Conservation (phyloP, 2,329 filamentous ascomycete genomes). For the Chrysosporium keratinophilum region DNA sequence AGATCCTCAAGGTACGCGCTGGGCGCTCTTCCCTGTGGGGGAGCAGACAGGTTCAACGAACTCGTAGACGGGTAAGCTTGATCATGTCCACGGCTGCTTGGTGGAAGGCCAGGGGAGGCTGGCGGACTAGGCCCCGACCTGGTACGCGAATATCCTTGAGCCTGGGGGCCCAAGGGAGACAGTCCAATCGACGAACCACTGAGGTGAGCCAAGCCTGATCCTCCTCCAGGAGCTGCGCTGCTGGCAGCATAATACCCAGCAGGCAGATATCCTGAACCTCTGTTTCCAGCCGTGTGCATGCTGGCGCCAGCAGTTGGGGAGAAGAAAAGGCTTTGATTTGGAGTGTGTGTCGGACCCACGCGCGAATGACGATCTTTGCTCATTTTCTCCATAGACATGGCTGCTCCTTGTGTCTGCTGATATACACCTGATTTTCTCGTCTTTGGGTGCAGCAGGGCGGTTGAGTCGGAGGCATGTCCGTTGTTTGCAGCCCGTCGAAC, state of each 20-base stretch:
- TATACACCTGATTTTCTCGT: slow-evolving; percentile 29
- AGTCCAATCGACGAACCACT: slow-evolving; percentile 49
- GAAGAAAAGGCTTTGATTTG: slow-evolving; percentile 76
- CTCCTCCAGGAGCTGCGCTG: slow-evolving; percentile 41
- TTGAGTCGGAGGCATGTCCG: slow-evolving; percentile 56
- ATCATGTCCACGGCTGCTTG: slow-evolving; percentile 32
- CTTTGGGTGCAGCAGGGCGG: slow-evolving; percentile 44
- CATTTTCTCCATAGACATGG: slow-evolving; percentile 47
- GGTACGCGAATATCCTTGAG: slow-evolving; percentile 42
- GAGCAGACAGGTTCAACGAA: slow-evolving; percentile 53
- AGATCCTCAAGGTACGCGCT: slow-evolving; percentile 86
- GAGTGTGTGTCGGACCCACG: slow-evolving; percentile 39
- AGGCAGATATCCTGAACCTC: slow-evolving; percentile 70
- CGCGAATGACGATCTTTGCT: slow-evolving; percentile 29
- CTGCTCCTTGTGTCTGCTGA: slow-evolving; percentile 26
- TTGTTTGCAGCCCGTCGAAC: slow-evolving; percentile 75
- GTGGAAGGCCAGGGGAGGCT: slow-evolving; percentile 51
- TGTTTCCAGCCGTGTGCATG: slow-evolving; percentile 46
- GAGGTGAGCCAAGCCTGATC: slow-evolving; percentile 21
- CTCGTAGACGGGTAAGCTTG: slow-evolving; percentile 39
- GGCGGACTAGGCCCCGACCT: slow-evolving; percentile 49
- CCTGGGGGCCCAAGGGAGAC: slow-evolving; percentile 52
- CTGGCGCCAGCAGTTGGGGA: slow-evolving; percentile 70
- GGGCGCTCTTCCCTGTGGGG: slow-evolving; percentile 62
- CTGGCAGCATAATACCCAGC: slow-evolving; percentile 82